Evolutionary conservation across 768 basidiomycete species (phyloP).

Genomic region (Tricholomella constricta): DNA sequence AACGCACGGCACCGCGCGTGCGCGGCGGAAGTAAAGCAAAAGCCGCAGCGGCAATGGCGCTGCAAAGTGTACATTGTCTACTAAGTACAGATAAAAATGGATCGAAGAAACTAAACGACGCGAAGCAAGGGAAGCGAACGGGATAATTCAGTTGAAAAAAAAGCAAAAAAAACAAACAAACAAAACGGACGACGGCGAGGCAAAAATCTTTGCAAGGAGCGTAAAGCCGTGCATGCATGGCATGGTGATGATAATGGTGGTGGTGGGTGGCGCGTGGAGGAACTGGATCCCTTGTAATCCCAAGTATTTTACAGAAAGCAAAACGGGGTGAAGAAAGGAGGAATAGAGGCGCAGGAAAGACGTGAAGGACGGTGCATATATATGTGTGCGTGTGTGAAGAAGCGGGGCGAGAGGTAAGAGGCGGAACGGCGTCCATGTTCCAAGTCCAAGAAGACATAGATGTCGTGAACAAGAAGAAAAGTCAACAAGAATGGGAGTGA

Average conservation of each 20-base stretch:
- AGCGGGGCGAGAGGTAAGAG: constrained; percentile 2
- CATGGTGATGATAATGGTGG: neutral
- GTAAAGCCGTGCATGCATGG: neutral
- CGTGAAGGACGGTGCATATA: neutral
- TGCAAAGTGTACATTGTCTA: constrained; percentile 18
- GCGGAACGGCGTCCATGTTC: constrained; percentile 14
- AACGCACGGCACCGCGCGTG: no score
- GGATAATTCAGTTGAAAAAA: neutral
- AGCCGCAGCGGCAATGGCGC: neutral
- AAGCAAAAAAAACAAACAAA: neutral
- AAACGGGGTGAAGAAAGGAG: neutral
- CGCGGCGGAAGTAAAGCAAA: no score
- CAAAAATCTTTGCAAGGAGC: neutral
- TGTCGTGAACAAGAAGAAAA: constrained; percentile 16
- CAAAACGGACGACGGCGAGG: neutral
- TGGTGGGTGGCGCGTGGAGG: neutral
- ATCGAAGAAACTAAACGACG: neutral
- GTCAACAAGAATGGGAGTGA: no score
- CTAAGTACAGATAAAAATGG: constrained; percentile 20
- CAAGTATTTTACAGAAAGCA: neutral
- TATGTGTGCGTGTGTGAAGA: neutral
- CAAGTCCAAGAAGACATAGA: constrained; percentile 15
- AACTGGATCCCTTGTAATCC: constrained; percentile 3
- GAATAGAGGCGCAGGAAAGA: neutral
- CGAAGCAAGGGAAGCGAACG: neutral